Evolutionary conservation across 1,139 yeast species (phyloP).

Genomic region (Pichia sp.): DNA sequence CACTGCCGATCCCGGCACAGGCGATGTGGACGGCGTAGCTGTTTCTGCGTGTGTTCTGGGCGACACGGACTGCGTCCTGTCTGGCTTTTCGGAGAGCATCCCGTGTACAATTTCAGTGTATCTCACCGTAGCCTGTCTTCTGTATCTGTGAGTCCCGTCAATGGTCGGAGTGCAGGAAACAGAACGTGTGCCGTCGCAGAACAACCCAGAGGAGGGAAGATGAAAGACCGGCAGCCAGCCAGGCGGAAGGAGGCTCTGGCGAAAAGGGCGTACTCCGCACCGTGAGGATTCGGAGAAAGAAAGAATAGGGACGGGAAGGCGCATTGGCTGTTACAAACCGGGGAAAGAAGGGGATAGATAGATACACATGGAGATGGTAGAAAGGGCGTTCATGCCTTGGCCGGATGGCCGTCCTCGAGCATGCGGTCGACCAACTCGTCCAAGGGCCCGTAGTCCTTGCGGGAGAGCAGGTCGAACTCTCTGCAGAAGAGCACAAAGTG

Average conservation of each 20-base stretch:
- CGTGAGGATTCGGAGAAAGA: neutral
- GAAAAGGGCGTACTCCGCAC: neutral
- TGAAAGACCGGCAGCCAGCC: no score
- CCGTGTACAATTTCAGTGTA: no score
- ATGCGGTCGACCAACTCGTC: conserved; percentile 77
- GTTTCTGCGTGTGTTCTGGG: neutral
- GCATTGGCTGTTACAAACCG: neutral
- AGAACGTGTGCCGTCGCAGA: no score
- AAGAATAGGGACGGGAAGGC: neutral
- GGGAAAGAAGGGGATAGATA: neutral
- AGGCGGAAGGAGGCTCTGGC: no score
- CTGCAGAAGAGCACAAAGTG: conserved; percentile 86
- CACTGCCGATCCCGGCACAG: neutral
- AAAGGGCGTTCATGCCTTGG: neutral
- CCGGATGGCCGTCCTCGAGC: conserved; percentile 24
- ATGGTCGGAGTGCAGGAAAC: no score
- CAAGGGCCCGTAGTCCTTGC: conserved; percentile 88
- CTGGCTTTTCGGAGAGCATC: neutral
- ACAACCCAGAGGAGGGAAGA: no score
- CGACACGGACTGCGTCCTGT: neutral
- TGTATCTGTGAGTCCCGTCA: no score
- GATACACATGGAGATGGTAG: neutral
- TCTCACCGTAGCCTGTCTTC: neutral
- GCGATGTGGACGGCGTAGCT: no score
- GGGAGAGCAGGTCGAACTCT: conserved; percentile 72